Conservation (phyloP, 2,329 filamentous ascomycete species). For the Endothia cerciana region DNA sequence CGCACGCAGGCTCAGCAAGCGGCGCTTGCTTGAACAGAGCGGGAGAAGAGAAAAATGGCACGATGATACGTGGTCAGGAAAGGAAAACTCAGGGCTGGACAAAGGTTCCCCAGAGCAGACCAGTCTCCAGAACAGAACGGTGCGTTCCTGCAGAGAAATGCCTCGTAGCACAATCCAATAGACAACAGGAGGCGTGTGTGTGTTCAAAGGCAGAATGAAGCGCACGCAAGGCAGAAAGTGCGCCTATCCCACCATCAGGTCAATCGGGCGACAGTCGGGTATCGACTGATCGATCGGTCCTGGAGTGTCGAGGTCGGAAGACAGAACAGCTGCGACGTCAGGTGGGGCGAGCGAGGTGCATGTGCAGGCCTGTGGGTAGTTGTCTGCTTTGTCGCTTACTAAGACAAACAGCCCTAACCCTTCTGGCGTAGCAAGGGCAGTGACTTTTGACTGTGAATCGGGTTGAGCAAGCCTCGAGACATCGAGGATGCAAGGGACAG, state of each 20-base stretch:
- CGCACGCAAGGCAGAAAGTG: conserved; percentile 12
- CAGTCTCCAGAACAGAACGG: conserved; percentile 17
- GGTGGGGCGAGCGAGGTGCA: conserved; percentile 19
- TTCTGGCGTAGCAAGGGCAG: neutral
- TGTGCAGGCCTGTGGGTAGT: neutral
- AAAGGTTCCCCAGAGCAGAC: conserved; percentile 3
- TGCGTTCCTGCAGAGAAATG: conserved; percentile 14
- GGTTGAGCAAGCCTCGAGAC: neutral
- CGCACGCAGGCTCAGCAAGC: conserved; percentile 20
- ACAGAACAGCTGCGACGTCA: neutral
- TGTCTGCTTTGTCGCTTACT: conserved; percentile 15
- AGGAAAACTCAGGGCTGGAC: conserved; percentile 5
- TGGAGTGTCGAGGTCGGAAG: conserved; percentile 14
- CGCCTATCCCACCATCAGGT: conserved; percentile 19
- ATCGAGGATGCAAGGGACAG: neutral
- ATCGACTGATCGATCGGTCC: conserved; percentile 13
- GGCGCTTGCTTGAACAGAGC: conserved; percentile 28
- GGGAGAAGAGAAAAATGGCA: conserved; percentile 35
- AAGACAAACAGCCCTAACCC: conserved; percentile 25
- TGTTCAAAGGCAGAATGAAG: conserved; percentile 15
- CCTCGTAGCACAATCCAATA: conserved; percentile 12
- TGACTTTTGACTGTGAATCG: neutral
- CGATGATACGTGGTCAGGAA: conserved; percentile 14
- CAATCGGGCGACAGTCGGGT: conserved; percentile 23
- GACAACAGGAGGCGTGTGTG: neutral